Evolutionary conservation across 129 eudicot species (phyloP).

Genomic region (Helianthus annuus): HanXRQr2.0-SUNRISE NC_035445.2:157357973-157358472

Average conservation of each 20-base stretch:
- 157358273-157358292: not conserved
- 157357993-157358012: no score
- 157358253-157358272: slow-evolving; percentile 10
- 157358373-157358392: slow-evolving; percentile 31
- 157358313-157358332: slow-evolving; percentile 15
- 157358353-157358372: slow-evolving; percentile 32
- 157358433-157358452: slow-evolving; percentile 11
- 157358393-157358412: slow-evolving; percentile 3
- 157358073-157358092: no score
- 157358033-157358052: no score
- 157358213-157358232: not conserved
- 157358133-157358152: no score
- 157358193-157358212: not conserved
- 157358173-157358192: not conserved
- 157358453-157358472: not conserved
- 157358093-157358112: no score
- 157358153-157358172: not conserved
- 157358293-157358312: not conserved
- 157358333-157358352: slow-evolving; percentile 23
- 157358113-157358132: no score
- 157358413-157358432: slow-evolving; percentile 20
- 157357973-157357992: no score
- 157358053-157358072: no score
- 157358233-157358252: not conserved
- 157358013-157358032: no score